phyloP scores from a whole-genome alignment of 345 rosid species.

The Zanthoxylum bungeanum region DNA sequence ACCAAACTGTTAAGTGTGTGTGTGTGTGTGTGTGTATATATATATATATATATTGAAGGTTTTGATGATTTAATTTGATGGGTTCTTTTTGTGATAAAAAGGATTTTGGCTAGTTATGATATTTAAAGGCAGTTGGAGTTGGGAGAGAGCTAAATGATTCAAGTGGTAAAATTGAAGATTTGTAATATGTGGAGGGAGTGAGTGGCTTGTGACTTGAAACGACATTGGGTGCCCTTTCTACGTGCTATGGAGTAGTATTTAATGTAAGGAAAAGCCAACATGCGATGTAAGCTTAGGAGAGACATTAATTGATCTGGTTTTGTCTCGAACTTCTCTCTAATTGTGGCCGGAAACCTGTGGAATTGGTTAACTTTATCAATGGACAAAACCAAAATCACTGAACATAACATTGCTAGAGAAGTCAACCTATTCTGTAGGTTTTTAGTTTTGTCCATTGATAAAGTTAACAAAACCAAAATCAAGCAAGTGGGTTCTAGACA shows the following conservation, averaged over 20 bases:
- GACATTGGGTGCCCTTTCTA: not conserved
- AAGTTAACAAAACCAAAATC: no score
- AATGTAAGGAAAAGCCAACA: not conserved
- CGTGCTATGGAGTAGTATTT: not conserved
- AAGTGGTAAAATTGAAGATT: constrained; percentile 7
- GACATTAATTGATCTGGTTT: not conserved
- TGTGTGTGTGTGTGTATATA: no score
- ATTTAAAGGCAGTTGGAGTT: not conserved
- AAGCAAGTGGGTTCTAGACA: not conserved
- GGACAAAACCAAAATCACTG: not conserved
- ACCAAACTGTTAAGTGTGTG: not conserved
- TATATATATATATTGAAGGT: no score
- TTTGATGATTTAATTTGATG: not conserved
- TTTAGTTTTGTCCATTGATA: no score
- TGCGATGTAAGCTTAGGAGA: not conserved
- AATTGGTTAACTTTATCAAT: not conserved
- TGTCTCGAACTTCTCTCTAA: not conserved
- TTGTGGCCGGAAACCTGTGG: not conserved
- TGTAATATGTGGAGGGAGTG: not conserved
- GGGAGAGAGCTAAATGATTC: not conserved
- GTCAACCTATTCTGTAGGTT: no score
- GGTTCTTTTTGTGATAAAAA: not conserved
- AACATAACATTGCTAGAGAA: not conserved
- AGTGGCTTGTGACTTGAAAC: not conserved
- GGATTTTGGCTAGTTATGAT: not conserved